A percentile compares a stretch with the other conserved stretches of the same genome.
phyloP scores from a whole-genome alignment of 2,329 filamentous ascomycete genomes.

The Ophioceras dolichostomum region DNA sequence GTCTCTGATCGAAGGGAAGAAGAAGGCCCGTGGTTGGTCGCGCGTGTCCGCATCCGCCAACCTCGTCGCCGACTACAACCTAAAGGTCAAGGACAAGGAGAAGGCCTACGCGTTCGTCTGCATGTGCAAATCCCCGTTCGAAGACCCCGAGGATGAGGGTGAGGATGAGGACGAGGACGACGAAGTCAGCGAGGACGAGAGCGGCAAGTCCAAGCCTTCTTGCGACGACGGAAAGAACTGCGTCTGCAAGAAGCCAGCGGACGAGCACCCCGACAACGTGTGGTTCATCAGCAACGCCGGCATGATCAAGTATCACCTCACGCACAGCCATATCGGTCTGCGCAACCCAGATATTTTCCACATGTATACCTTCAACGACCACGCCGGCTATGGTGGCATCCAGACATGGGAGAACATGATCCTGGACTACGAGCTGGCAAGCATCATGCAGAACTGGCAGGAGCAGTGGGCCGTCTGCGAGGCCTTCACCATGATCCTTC shows the following conservation, averaged over 20 bases:
- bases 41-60: slow-evolving; percentile 21
- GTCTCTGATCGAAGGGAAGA: too few species aligned
- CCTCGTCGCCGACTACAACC: slow-evolving; percentile 16
- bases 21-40: slow-evolving; percentile 16
- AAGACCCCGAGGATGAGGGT: slow-evolving; percentile 7
- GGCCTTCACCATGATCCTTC: slow-evolving; percentile 17
- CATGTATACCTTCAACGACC: slow-evolving; percentile 31
- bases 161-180: slow-evolving; percentile 5
- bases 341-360: slow-evolving; percentile 23
- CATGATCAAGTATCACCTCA: slow-evolving; percentile 14
- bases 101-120: slow-evolving; percentile 16
- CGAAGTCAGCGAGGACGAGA: slow-evolving; percentile 5
- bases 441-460: slow-evolving; percentile 16
- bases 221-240: slow-evolving; percentile 17
- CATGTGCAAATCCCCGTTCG: slow-evolving; percentile 12
- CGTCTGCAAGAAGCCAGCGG: slow-evolving; percentile 16
- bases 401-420: slow-evolving; percentile 30
- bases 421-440: slow-evolving; percentile 20
- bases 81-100: slow-evolving; percentile 11
- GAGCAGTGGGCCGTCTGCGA: slow-evolving; percentile 28
- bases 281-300: slow-evolving; percentile 19
- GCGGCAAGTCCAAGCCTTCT: slow-evolving; percentile 7
- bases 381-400: slow-evolving; percentile 22
- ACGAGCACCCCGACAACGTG: slow-evolving; percentile 18
- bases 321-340: slow-evolving; percentile 9